Evolutionary conservation across 345 rosid species (phyloP), one percentile per base, ranked within the genome.

Genomic region (Aethionema arabicum): DNA sequence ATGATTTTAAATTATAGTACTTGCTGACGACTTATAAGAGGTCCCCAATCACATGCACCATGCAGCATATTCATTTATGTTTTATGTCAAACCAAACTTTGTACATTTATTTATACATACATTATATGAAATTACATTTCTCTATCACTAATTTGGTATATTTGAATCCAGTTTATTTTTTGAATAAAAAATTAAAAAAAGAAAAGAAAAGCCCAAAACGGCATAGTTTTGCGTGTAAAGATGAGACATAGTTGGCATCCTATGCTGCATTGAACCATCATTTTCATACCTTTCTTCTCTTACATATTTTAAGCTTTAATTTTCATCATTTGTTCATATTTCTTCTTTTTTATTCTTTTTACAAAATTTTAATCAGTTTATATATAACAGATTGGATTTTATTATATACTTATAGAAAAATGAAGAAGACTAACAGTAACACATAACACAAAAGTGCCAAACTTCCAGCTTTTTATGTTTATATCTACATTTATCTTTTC

Each of bases 201-300:
- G 21, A 16, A 44, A 67, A 49, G 35, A 32, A 62, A 50, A 50
- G 8, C 44, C 43, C 47, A 32, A 55, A 75, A 77, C 66, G 54
- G 63, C 38, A 56, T 63, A 10, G 69, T 63, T 63, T 70, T 63
- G 74, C 68, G 65, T 70, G 69, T 57, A 70, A 63, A 70, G 53
- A 44, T 15, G 42, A 66, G 72, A 63, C 69, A 63, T 47, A 63
- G 48, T 50, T 63, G 59, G 74, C 65, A 70, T 70, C 61, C 61
- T 53, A 65, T 53, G 69, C 47, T 61, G 51, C 63, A 38, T 43
- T 68, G 43, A 55, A 46, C 68, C 37, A 61, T 70, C 66, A 45
- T 52, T 52, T 42, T 51, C 59, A 46, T 40, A 41, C 59, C 7
- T 32, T 63, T 62, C 9, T 40, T 31, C 6, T 49, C 57, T 37